Percentiles rank a stretch among this genome's conserved stretches.
These are phyloP conservation scores for Pseudoperonospora humuli DNA, from an alignment of 352 stramenopile genomes.

Conservation along the genomic window DNA sequence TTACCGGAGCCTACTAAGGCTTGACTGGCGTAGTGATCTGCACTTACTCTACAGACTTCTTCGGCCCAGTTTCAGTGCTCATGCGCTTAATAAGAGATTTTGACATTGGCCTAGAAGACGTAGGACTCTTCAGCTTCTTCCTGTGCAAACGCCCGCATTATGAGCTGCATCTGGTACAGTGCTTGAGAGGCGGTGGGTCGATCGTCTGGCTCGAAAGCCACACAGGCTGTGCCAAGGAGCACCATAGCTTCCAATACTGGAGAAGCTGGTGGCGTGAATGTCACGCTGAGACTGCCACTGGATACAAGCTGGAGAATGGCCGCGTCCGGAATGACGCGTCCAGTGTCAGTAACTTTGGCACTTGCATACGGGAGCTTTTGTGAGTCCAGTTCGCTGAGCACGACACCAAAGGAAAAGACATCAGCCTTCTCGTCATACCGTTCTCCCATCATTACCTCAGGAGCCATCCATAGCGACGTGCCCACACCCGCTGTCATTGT, in stretches of 20 bases:
- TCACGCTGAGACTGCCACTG: conserved; percentile 17
- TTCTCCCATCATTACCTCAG: conserved; percentile 33
- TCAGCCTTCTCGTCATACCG: conserved; percentile 28
- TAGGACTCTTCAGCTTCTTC: conserved; percentile 26
- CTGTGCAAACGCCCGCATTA: conserved; percentile 27
- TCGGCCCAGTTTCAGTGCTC: too few species aligned
- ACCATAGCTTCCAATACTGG: conserved; percentile 24
- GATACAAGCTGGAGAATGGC: conserved; percentile 30
- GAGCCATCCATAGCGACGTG: conserved; percentile 45
- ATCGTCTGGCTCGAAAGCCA: conserved; percentile 39
- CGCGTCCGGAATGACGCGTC: conserved; percentile 18
- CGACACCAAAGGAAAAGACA: conserved; percentile 27
- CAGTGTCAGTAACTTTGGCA: conserved; percentile 25
- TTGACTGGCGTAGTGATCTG: too few species aligned
- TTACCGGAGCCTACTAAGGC: too few species aligned
- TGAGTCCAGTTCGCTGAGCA: conserved; percentile 26
- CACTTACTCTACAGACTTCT: too few species aligned
- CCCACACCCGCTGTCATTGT: conserved; percentile 44
- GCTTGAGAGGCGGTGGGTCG: conserved; percentile 48
- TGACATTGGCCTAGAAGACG: conserved; percentile 9
- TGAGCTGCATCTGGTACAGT: conserved; percentile 44
- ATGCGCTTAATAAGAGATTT: too few species aligned
- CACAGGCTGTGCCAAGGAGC: conserved; percentile 29
- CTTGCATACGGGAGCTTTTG: conserved; percentile 27
- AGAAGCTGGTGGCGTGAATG: conserved; percentile 23